Evolutionary conservation across 164 flowering plant genomes (phyloP).

Genomic region (Tetracentron sinense): DNA sequence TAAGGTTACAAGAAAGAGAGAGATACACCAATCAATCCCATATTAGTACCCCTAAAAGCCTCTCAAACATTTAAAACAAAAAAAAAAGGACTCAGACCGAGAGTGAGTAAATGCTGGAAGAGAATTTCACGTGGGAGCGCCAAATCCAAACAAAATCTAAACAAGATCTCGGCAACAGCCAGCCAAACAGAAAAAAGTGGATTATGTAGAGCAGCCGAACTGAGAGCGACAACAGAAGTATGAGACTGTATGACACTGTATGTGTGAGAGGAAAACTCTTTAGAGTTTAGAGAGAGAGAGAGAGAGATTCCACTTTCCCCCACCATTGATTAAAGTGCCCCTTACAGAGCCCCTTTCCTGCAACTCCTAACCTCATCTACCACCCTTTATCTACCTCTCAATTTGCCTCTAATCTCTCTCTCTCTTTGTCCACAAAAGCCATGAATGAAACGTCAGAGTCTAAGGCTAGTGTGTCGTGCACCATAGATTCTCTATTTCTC

Average conservation of each 20-base stretch:
- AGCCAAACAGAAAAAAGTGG: constrained; percentile 11
- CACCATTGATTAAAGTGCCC: constrained; percentile 11
- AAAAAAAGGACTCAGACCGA: too few species aligned
- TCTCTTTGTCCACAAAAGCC: constrained; percentile 5
- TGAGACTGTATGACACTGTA: neutral
- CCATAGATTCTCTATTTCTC: constrained; percentile 37
- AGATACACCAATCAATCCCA: too few species aligned
- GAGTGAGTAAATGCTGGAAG: too few species aligned
- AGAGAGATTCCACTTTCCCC: neutral
- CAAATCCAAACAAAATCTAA: constrained; percentile 41
- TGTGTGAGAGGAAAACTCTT: neutral
- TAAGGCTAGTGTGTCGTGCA: constrained; percentile 24
- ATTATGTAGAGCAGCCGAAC: constrained; percentile 17
- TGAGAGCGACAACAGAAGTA: constrained; percentile 20
- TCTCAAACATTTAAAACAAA: too few species aligned
- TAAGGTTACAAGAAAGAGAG: too few species aligned
- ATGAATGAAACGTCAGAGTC: constrained; percentile 38
- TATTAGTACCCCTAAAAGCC: too few species aligned
- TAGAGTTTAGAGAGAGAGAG: neutral
- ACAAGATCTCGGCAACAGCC: constrained; percentile 1
- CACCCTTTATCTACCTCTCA: constrained; percentile 1
- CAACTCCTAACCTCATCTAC: neutral
- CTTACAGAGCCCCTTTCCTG: constrained; percentile 1
- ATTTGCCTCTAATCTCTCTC: constrained; percentile 7
- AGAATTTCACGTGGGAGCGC: constrained; percentile 35